These are phyloP conservation scores for Oryza rufipogon DNA, from an alignment of 176 grass and related monocot species.

Conservation along the genomic window DNA sequence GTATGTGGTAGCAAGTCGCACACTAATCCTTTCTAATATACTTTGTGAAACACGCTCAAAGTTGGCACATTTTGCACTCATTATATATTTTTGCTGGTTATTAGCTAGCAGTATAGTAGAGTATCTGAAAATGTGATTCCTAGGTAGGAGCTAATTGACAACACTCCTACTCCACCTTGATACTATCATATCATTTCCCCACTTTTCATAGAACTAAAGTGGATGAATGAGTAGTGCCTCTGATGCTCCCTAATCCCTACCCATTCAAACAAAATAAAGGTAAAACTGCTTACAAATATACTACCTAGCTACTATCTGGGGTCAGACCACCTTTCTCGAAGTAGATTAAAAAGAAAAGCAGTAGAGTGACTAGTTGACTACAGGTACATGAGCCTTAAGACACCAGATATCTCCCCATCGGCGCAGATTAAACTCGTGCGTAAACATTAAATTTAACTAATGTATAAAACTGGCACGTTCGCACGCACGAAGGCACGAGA, in stretches of 20 bases:
- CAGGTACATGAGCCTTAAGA: neutral
- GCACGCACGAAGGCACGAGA: neutral
- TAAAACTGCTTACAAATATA: neutral
- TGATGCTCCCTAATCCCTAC: neutral
- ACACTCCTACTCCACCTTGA: neutral
- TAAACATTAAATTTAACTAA: neutral
- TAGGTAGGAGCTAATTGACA: neutral
- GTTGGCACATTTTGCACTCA: neutral
- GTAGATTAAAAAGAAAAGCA: neutral
- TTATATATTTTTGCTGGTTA: neutral
- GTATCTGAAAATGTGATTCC: neutral
- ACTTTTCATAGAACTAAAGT: neutral
- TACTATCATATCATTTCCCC: neutral
- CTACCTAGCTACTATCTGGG: neutral
- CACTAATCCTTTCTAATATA: neutral
- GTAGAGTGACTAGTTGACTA: neutral
- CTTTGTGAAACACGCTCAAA: neutral
- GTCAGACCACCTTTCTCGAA: neutral
- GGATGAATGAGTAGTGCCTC: neutral
- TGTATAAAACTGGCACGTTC: neutral
- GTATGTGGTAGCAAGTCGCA: neutral
- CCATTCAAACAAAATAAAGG: neutral
- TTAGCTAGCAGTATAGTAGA: neutral
- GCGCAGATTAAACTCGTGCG: neutral
- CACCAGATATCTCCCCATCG: neutral